Base-by-base conservation (phyloP, 495 filamentous ascomycete genomes). In the Podospora australis region DNA sequence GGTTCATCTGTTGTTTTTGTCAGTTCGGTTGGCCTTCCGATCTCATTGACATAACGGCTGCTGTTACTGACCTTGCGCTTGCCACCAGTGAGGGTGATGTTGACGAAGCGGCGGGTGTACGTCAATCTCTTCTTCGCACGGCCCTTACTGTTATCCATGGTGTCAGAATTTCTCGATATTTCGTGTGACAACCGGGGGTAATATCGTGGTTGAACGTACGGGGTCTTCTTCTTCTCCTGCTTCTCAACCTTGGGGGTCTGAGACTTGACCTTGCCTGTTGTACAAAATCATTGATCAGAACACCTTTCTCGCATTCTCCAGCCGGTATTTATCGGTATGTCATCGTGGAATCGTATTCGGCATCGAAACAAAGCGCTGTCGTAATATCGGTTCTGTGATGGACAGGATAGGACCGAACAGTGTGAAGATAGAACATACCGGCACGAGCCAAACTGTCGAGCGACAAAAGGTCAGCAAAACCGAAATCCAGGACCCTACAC, bases 71-170 rank as follows among this genome's bases (percentile, higher is more conserved):
- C 89, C 91, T 97, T 97, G 73, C 92, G 80, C 91, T 99, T 99
- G 72, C 92, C 92, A 72, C 92, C 92, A 50, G 92, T 96, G 81
- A 96, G 78, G 61, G 89, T 95, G 67, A 99, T 90, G 79, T 97
- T 99, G 57, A 99, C 94, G 81, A 99, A 99, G 59, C 92, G 90
- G 69, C 92, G 86, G 59, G 90, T 97, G 80, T 99, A 98, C 57
- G 77, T 79, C 62, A 96, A 83, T 63, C 92, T 83, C 89, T 98
- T 99, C 84, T 91, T 91, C 58, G 92, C 92, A 61, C 92, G 89
- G 68, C 92, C 92, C 82, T 99, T 97, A 69, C 56, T 62, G 29
- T 55, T n/a, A n/a, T n/a, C 43, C 16, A 10, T 10, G 6, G 13
- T 36, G 55, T 59, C 42, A 62, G 61, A 49, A 43, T 24, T n/a